Evolutionary conservation across 768 basidiomycete species (phyloP), one percentile per base, ranked within the genome.

Genomic region (Trametes maxima): DNA sequence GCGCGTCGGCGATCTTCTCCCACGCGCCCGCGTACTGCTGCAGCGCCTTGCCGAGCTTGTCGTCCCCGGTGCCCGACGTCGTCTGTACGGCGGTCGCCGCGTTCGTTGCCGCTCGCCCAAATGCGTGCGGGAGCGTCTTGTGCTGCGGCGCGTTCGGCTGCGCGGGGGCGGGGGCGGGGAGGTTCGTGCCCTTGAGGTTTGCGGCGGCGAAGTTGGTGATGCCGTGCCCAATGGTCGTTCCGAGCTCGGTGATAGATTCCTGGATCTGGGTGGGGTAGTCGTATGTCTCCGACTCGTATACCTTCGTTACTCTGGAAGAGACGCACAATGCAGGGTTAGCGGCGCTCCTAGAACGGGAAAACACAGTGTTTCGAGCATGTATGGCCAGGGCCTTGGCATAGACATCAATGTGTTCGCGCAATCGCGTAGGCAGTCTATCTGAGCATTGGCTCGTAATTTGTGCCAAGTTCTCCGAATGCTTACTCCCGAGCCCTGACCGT

Each of bases 111-210:
- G 95, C 89, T 52, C 97, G 89, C 19, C 87, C 82, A 54, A 98
- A 84, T 0, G 97, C 96, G 68, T 98, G 97, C 0, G 97, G 93
- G 54, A 98, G 89, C 0, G 97, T 98, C 86, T 98, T 98, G 80
- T 95, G 94, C 68, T 88, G 89, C 25, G 78, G 71, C 2, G 78
- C 76, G 40, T 58, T 58, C 36, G 22, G 84, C 81, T 1, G 85
- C 79, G 0, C 69, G 19, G 88, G 85, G 3, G 83, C 75, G 17
- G 93, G 92, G 2, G 85, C 80, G 46, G 94, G 93, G 42, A 95
- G 82, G 72, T 89, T 90, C 39, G 94, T 95, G 53, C 92, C 92
- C 74, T 92, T 93, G 72, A 93, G 83, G 76, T 94, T 94, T 69
- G 83, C 84, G 4, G 92, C 91, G 21, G 94, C 94, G 69, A 95